These are phyloP conservation scores for Amanita fuliginea DNA, from an alignment of 768 basidiomycete genomes.

Conservation along the genomic window DNA sequence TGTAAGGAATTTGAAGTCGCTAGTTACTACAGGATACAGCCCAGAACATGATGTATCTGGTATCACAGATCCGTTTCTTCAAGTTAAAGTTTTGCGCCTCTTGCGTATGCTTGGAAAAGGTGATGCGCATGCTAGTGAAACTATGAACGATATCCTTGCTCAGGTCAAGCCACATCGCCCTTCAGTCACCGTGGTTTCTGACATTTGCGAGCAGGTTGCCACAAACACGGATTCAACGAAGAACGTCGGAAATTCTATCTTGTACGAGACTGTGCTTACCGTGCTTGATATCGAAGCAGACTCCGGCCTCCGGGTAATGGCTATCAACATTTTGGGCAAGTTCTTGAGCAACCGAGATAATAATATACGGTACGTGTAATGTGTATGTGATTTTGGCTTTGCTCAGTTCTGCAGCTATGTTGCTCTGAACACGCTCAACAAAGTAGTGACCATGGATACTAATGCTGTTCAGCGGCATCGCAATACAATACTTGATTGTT, in stretches of 20 bases:
- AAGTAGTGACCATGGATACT: constrained; percentile 96
- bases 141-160: constrained; percentile 97
- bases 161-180: constrained; percentile 19
- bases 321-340: constrained; percentile 98
- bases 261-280: constrained; percentile 95
- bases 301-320: constrained; percentile 93
- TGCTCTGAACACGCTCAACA: constrained; percentile 94
- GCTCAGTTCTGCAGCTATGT: constrained; percentile 59
- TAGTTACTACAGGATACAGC: constrained; percentile 94
- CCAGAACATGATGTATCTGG: constrained; percentile 99
- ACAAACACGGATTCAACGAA: constrained; percentile 97
- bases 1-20: constrained; percentile 88
- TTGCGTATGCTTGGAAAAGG: constrained; percentile 81
- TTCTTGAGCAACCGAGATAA: constrained; percentile 97
- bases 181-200: neutral
- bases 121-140: constrained; percentile 80
- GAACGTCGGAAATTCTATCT: constrained; percentile 95
- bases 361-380: constrained; percentile 77
- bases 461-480: constrained; percentile 97
- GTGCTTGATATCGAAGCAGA: constrained; percentile 97
- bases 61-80: constrained; percentile 93
- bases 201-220: constrained; percentile 58
- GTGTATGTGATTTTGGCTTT: constrained; percentile 11
- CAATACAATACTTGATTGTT: constrained; percentile 96
- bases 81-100: constrained; percentile 86